Percentiles rank a stretch among this genome's conserved stretches.
These are phyloP conservation scores for Danielia reshetovae DNA, from an alignment of 805 yeast species.

Conservation along the genomic window DNA sequence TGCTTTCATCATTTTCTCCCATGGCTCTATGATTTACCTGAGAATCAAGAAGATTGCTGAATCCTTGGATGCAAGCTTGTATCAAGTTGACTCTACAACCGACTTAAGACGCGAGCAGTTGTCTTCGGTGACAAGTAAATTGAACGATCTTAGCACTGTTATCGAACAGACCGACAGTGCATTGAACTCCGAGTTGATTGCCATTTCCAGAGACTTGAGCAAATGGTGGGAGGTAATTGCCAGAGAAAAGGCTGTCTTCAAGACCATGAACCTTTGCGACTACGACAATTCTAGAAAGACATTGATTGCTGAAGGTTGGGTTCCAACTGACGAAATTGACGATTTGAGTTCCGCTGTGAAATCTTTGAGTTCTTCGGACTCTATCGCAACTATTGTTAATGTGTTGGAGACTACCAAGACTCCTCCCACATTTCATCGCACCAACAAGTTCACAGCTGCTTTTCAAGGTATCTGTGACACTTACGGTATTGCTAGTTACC, in stretches of 20 bases:
- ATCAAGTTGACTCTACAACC: slow-evolving; percentile 47
- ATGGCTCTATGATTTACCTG: slow-evolving; percentile 70
- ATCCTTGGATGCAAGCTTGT: slow-evolving; percentile 80
- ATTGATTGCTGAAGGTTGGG: slow-evolving; percentile 94
- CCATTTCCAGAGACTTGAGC: slow-evolving; percentile 69
- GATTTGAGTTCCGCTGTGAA: slow-evolving; percentile 64
- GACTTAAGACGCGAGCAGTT: slow-evolving; percentile 29
- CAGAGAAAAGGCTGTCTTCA: slow-evolving; percentile 80
- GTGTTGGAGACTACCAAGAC: slow-evolving; percentile 71
- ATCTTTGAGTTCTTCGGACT: slow-evolving; percentile 52
- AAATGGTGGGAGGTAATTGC: slow-evolving; percentile 45
- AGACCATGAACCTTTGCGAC: slow-evolving; percentile 73
- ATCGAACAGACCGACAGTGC: slow-evolving; percentile 27
- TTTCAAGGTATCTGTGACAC: slow-evolving; percentile 94
- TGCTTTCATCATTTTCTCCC: slow-evolving; percentile 86
- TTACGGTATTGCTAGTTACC: slow-evolving; percentile 88
- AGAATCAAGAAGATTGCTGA: slow-evolving; percentile 82
- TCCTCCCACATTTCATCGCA: slow-evolving; percentile 93
- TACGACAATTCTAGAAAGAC: slow-evolving; percentile 83
- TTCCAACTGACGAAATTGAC: slow-evolving; percentile 73
- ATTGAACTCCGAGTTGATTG: slow-evolving; percentile 64
- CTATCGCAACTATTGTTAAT: slow-evolving; percentile 49
- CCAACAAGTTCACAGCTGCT: slow-evolving; percentile 91
- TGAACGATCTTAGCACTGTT: slow-evolving; percentile 34
- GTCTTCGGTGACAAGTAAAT: slow-evolving; percentile 21